phyloP scores from a whole-genome alignment of 306 rosid genomes.

The Ammopiptanthus mongolicus region DNA sequence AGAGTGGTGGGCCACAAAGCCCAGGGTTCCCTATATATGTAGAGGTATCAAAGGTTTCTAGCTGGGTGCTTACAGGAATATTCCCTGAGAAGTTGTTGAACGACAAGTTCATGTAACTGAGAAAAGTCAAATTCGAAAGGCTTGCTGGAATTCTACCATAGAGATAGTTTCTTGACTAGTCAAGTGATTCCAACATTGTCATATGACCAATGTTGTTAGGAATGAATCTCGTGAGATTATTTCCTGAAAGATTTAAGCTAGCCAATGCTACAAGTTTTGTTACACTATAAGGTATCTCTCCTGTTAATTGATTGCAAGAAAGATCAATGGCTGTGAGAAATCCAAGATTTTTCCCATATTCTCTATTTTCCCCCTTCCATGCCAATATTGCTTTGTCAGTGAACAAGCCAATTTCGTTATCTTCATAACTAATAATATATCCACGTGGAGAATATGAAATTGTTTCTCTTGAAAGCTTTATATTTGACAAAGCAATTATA shows the following conservation, averaged over 20 bases:
- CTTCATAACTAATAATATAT: not conserved
- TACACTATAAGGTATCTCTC: conserved; percentile 26
- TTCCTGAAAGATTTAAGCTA: conserved; percentile 28
- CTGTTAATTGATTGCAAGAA: conserved; percentile 25
- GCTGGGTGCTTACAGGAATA: not conserved
- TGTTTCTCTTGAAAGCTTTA: too few relatives aligned
- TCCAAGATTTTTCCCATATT: conserved; percentile 26
- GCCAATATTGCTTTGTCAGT: not conserved
- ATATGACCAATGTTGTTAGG: conserved; percentile 26
- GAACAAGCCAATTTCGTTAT: too few relatives aligned
- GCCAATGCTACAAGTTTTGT: conserved; percentile 20
- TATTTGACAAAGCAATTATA: not conserved
- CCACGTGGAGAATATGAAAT: not conserved
- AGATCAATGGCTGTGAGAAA: conserved; percentile 29
- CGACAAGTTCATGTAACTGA: not conserved
- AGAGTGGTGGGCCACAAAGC: conserved; percentile 24
- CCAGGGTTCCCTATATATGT: not conserved
- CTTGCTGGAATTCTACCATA: not conserved
- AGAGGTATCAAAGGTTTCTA: not conserved
- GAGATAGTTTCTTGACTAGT: conserved; percentile 19
- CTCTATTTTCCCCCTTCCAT: conserved; percentile 29
- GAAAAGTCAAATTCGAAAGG: not conserved
- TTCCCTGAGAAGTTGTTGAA: not conserved
- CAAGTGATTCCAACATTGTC: conserved; percentile 16
- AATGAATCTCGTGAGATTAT: conserved; percentile 23